Percentiles rank a stretch among this genome's conserved stretches.
Evolutionary conservation across 805 yeast species (phyloP).

Genomic region (Isabelozyma pseudorhagii): DNA sequence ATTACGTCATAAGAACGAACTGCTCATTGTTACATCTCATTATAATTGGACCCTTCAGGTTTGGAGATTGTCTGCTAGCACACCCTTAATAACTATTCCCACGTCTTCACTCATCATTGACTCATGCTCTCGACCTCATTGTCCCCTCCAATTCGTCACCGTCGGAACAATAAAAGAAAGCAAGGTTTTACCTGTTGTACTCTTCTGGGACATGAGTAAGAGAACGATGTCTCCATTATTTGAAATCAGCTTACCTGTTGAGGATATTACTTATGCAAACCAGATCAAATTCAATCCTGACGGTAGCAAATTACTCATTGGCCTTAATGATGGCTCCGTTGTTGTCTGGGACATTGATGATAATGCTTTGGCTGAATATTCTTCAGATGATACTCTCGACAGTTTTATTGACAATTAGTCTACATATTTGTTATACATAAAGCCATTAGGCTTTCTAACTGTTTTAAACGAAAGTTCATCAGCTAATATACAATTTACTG

Average conservation of each 20-base stretch:
- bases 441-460: no score
- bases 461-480: background rate
- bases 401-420: background rate
- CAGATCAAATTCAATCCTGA: slow-evolving; percentile 10
- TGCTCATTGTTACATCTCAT: slow-evolving; percentile 13
- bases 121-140: slow-evolving; percentile 14
- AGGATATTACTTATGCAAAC: slow-evolving; percentile 3
- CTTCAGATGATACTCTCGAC: background rate
- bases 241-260: slow-evolving; percentile 3
- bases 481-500: slow-evolving; percentile 3
- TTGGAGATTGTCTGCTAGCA: slow-evolving; percentile 11
- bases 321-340: slow-evolving; percentile 18
- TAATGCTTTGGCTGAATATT: background rate
- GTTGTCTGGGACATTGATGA: slow-evolving; percentile 9
- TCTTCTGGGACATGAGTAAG: slow-evolving; percentile 28
- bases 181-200: slow-evolving; percentile 10
- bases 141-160: slow-evolving; percentile 21
- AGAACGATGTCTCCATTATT: slow-evolving; percentile 15
- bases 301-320: slow-evolving; percentile 18
- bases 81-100: slow-evolving; percentile 16
- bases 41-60: slow-evolving; percentile 21
- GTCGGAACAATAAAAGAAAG: slow-evolving; percentile 14
- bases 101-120: slow-evolving; percentile 15
- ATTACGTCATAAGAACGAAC: background rate
- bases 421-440: background rate